A percentile compares a stretch with the other conserved stretches of the same genome.
These are phyloP conservation scores for Taiozyma sp. DNA, from an alignment of 1,139 yeast species.

Conservation along the genomic window DNA sequence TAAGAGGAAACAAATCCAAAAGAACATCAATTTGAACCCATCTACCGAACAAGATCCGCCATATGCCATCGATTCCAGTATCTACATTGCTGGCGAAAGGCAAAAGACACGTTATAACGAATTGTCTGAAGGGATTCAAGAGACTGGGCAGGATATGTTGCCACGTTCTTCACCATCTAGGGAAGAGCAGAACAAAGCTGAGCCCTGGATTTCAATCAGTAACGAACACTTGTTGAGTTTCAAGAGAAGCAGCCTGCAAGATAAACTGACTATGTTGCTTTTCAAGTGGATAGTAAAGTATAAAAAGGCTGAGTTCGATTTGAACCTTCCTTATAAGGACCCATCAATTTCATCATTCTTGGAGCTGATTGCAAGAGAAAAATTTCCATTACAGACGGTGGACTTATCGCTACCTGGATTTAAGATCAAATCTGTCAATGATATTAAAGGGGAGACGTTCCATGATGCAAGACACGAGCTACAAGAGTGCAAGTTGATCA, in stretches of 20 bases:
- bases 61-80: slow-evolving; percentile 10
- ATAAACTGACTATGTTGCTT: slow-evolving; percentile 7
- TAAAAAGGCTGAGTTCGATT: slow-evolving; percentile 23
- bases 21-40: slow-evolving; percentile 6
- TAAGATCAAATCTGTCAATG: slow-evolving; percentile 10
- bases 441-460: slow-evolving; percentile 24
- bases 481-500: slow-evolving; percentile 14
- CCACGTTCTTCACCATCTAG: background rate
- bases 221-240: slow-evolving; percentile 5
- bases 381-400: slow-evolving; percentile 18
- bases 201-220: background rate
- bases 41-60: slow-evolving; percentile 2
- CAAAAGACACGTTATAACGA: background rate
- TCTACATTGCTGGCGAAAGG: slow-evolving; percentile 6
- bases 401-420: slow-evolving; percentile 14
- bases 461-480: slow-evolving; percentile 32
- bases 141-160: background rate
- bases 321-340: slow-evolving; percentile 28
- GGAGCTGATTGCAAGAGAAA: slow-evolving; percentile 22
- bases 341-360: slow-evolving; percentile 24
- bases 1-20: slow-evolving; percentile 6
- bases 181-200: background rate
- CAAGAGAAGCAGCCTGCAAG: background rate
- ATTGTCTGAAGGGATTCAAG: background rate
- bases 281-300: slow-evolving; percentile 29